Evolutionary conservation across 2,329 filamentous ascomycete species (phyloP).

Genomic region (Fusarium miscanthi): DNA sequence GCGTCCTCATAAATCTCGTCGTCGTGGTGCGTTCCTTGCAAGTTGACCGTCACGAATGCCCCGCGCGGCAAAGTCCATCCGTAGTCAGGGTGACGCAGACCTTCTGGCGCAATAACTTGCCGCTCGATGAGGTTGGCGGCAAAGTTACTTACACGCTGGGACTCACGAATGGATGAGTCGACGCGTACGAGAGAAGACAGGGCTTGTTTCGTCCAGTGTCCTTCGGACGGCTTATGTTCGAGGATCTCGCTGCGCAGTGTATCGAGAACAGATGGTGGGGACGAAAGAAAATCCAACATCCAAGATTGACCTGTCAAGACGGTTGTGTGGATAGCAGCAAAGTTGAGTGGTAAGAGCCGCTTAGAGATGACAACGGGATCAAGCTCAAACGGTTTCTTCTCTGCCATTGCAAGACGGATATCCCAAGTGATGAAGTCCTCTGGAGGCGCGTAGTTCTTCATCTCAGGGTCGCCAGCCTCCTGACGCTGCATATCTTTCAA

Average conservation of each 20-base stretch:
- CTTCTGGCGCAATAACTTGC: constrained; percentile 57
- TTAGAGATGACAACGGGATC: constrained; percentile 61
- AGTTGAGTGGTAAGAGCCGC: constrained; percentile 65
- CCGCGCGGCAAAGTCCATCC: constrained; percentile 55
- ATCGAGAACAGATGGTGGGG: constrained; percentile 52
- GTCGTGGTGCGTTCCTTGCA: constrained; percentile 60
- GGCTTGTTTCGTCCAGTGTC: constrained; percentile 59
- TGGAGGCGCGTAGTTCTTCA: constrained; percentile 56
- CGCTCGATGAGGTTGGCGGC: constrained; percentile 58
- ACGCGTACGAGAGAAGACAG: constrained; percentile 57
- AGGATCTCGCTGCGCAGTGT: constrained; percentile 57
- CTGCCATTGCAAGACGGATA: constrained; percentile 61
- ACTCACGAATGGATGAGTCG: constrained; percentile 66
- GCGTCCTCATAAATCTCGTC: constrained; percentile 56
- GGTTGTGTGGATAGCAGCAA: constrained; percentile 70
- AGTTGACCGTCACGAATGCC: constrained; percentile 56
- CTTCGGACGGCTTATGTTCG: constrained; percentile 41
- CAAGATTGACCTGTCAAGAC: constrained; percentile 61
- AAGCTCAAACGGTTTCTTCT: constrained; percentile 57
- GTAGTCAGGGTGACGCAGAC: constrained; percentile 53
- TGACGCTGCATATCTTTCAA: constrained; percentile 59
- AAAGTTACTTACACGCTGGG: constrained; percentile 61
- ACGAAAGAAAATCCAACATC: constrained; percentile 59
- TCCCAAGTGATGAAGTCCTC: constrained; percentile 70
- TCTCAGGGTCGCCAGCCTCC: constrained; percentile 53